Base-by-base conservation (phyloP, 1,284 basidiomycete genomes). In the Cutaneotrichosporon cyanovorans region DNA sequence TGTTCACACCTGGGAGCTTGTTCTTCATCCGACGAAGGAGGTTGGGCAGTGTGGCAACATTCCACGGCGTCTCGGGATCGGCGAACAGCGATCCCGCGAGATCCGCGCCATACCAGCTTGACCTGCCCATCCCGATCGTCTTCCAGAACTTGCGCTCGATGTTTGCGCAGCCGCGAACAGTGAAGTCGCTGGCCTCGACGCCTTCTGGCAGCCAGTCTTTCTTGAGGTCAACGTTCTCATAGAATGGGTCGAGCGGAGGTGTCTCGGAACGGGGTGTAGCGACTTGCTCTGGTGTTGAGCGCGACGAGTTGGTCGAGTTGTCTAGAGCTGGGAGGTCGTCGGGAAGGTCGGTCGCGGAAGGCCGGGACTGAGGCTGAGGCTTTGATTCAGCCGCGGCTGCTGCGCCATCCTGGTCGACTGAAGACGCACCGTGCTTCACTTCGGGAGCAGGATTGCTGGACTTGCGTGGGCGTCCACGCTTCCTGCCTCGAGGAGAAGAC, bases 51-150 rank as follows among this genome's bases (percentile, higher is more conserved):
- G 82, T 77, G 1, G 85, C 89, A 16, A 98, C 92, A 64, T 98
- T 97, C 95, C 95, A 98, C 2, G 79, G 68, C 22, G 76, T 83
- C 2, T 87, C 87, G 31, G 81, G 77, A 53, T 87, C 80, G 33
- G 85, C 84, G 68, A 87, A 97, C 3, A 97, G 75, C 0, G 91
- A 90, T 4, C 93, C 76, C 65, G 58, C 21, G 54, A 89, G 84
- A 70, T 98, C 93, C 5, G 95, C 93, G 28, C 93, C 93, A 69
- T 99, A 99, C 92, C 91, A 84, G 43, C 91, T 79, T 16, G 90
- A 78, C 58, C 84, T 86, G 2, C 66, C 66, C 16, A 46, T 45
- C 8, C 89, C 88, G 19, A 95, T 73, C 12, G 87, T 85, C 47
- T 90, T 79, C 93, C 95, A 99, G 69, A 85, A 97, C 51, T 85